phyloP scores from a whole-genome alignment of 495 filamentous ascomycete genomes.

The Trichoderma reesei region DNA sequence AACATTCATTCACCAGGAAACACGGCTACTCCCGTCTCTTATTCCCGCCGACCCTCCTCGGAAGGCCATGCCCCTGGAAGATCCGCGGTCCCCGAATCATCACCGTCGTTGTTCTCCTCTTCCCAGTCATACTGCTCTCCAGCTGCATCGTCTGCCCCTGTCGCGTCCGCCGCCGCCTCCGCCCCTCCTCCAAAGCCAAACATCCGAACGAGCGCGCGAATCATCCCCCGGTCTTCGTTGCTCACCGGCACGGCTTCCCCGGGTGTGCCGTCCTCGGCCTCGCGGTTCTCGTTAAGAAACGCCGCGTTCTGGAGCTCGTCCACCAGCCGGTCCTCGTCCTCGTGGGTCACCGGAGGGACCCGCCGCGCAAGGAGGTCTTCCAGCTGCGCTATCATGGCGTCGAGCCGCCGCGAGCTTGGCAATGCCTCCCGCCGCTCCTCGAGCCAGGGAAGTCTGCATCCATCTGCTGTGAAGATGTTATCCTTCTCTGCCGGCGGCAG shows the following conservation, averaged over 20 bases:
- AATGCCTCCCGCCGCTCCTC: neutral
- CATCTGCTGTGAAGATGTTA: conserved; percentile 38
- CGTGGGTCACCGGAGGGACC: neutral
- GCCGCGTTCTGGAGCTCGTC: neutral
- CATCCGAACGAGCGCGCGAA: conserved; percentile 15
- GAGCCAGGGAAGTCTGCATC: conserved; percentile 25
- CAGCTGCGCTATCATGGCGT: neutral
- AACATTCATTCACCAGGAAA: neutral
- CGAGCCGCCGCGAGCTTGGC: neutral
- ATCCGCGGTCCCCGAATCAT: conserved; percentile 13
- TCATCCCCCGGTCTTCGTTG: conserved; percentile 13
- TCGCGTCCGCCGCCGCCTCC: conserved; percentile 8
- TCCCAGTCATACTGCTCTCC: conserved; percentile 13
- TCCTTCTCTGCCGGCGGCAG: conserved; percentile 45
- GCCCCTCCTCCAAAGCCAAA: conserved; percentile 16
- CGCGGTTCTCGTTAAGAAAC: neutral
- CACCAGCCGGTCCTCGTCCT: neutral
- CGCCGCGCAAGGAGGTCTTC: neutral
- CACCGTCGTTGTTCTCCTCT: conserved; percentile 15
- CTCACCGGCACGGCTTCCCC: conserved; percentile 10
- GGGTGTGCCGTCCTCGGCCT: conserved; percentile 8
- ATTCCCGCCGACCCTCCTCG: conserved; percentile 1
- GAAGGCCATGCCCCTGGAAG: conserved; percentile 12
- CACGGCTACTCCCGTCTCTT: neutral
- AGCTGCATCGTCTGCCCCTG: conserved; percentile 8